These are phyloP conservation scores for Eimeria mitis DNA, from an alignment of 169 alveolate species.

Conservation along the genomic window DNA sequence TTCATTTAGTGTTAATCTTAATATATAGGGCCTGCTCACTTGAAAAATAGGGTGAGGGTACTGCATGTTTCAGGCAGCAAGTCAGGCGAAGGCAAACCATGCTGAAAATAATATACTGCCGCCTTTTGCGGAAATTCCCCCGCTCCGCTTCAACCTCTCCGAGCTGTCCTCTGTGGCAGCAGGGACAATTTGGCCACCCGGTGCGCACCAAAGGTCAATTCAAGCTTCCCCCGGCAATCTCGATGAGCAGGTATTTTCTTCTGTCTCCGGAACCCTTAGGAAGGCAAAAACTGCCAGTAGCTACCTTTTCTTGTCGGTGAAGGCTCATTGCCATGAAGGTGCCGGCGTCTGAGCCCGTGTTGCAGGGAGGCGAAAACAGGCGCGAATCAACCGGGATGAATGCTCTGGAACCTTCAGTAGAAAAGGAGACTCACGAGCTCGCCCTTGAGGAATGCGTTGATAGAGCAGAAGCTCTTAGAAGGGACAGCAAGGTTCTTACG, in stretches of 20 bases:
- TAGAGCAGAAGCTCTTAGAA: neutral
- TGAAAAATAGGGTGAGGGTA: neutral
- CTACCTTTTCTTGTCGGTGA: neutral
- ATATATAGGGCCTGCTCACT: neutral
- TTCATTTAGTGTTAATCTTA: neutral
- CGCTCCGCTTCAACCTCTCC: constrained; percentile 2
- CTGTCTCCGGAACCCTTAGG: neutral
- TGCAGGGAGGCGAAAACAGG: neutral
- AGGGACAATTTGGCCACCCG: constrained; percentile 47
- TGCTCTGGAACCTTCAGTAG: neutral
- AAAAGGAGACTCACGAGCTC: neutral
- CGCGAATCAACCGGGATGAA: neutral
- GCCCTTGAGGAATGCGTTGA: constrained; percentile 28
- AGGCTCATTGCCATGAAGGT: neutral
- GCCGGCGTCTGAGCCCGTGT: neutral
- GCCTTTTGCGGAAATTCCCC: constrained; percentile 37
- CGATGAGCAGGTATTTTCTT: constrained; percentile 2
- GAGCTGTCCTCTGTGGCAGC: neutral
- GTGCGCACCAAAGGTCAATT: neutral
- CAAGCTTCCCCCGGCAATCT: neutral
- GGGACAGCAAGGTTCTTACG: constrained; percentile 14
- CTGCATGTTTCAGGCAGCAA: constrained; percentile 19
- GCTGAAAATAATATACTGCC: constrained; percentile 1
- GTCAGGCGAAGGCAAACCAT: neutral
- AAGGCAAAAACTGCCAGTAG: too few species aligned